A percentile compares a stretch with the other conserved stretches of the same genome.
Evolutionary conservation across 2,329 filamentous ascomycete genomes (phyloP).

Genomic region (Truncatella angustata): DNA sequence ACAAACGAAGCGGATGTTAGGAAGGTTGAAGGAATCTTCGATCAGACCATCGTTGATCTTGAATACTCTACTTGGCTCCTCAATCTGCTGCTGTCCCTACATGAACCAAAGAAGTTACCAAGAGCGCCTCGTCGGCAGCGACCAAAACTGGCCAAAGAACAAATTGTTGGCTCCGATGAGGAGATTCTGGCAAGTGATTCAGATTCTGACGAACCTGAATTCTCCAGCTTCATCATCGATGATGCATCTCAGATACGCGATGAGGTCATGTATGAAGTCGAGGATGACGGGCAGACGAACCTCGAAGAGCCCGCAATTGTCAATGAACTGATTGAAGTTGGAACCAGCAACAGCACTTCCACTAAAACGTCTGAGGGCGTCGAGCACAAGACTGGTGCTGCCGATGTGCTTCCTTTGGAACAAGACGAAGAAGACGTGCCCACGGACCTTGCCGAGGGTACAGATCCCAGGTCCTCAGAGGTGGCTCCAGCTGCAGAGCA

Average conservation of each 20-base stretch:
- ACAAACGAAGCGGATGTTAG: constrained; percentile 49
- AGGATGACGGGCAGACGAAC: too few relatives aligned
- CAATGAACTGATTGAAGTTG: too few relatives aligned
- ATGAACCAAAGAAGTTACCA: constrained; percentile 37
- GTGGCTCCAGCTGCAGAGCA: background rate
- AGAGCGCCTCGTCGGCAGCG: constrained; percentile 18
- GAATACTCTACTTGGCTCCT: constrained; percentile 52
- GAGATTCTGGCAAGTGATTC: constrained; percentile 51
- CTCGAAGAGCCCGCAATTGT: too few relatives aligned
- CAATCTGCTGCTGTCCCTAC: constrained; percentile 39
- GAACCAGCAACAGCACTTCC: too few relatives aligned
- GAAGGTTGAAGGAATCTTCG: constrained; percentile 56
- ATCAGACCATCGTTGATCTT: constrained; percentile 63
- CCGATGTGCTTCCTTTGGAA: background rate
- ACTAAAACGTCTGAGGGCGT: too few relatives aligned
- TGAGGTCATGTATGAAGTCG: background rate
- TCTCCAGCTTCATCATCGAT: constrained; percentile 49
- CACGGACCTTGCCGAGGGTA: background rate
- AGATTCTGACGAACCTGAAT: constrained; percentile 35
- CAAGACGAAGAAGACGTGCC: background rate
- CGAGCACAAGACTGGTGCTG: too few relatives aligned
- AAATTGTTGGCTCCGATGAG: constrained; percentile 35
- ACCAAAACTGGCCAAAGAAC: constrained; percentile 19
- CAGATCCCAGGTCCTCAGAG: background rate
- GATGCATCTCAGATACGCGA: constrained; percentile 22